A percentile compares a stretch with the other conserved stretches of the same genome.
These are phyloP conservation scores for Gymnopus androsaceus DNA, from an alignment of 1,284 basidiomycete genomes.

Conservation along the genomic window DNA sequence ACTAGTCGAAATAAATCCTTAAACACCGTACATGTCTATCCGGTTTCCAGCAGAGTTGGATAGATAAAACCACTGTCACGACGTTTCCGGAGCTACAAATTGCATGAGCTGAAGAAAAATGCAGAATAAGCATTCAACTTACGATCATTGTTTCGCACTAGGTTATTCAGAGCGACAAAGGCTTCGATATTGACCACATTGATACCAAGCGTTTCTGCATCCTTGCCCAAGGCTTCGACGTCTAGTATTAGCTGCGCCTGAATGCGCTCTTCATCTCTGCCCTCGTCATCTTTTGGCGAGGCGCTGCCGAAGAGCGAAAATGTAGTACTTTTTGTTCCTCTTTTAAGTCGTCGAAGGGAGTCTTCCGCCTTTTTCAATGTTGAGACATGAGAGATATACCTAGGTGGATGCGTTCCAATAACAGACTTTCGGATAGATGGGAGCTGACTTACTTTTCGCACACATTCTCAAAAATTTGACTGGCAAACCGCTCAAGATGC, in stretches of 20 bases:
- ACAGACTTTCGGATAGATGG: conserved; percentile 12
- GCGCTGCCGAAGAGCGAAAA: conserved; percentile 76
- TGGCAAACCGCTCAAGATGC: conserved; percentile 56
- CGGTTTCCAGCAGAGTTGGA: no score
- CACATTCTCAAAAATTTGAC: conserved; percentile 74
- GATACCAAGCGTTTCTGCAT: conserved; percentile 72
- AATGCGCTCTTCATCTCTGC: conserved; percentile 79
- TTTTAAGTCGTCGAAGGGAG: conserved; percentile 81
- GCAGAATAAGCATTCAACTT: conserved; percentile 22
- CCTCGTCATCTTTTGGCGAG: conserved; percentile 58
- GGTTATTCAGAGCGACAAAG: conserved; percentile 59
- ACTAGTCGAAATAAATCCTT: neutral
- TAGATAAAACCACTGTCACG: no score
- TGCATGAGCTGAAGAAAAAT: neutral
- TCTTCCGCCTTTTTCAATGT: conserved; percentile 92
- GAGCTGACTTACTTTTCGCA: conserved; percentile 55
- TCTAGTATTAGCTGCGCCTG: conserved; percentile 86
- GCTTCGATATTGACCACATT: conserved; percentile 55
- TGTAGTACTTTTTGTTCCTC: conserved; percentile 70
- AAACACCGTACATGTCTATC: neutral
- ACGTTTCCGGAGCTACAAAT: conserved; percentile 10
- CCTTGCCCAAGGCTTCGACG: conserved; percentile 78
- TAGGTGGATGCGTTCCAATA: conserved; percentile 26
- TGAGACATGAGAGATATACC: conserved; percentile 70
- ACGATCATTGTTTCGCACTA: conserved; percentile 55